These are phyloP conservation scores for Dillenia suffruticosa DNA, from an alignment of 164 flowering plant genomes.

Conservation along the genomic window DNA sequence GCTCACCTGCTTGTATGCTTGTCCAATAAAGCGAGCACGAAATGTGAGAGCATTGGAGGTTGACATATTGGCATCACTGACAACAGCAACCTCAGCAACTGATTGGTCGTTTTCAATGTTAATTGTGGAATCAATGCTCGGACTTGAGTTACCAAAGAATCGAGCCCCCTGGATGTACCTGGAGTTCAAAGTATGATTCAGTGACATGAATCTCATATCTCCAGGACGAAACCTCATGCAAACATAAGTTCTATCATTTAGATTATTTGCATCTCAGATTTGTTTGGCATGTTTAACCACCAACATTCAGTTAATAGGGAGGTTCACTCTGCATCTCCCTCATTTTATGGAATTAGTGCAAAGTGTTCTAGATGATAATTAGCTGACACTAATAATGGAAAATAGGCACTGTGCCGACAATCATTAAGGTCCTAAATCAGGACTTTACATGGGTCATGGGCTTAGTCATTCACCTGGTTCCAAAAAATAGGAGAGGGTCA, in stretches of 20 bases:
- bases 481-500: too few species aligned
- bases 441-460: too few species aligned
- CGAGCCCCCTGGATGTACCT: constrained; percentile 82
- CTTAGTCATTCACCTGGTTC: too few species aligned
- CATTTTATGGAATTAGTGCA: too few species aligned
- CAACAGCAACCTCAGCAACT: constrained; percentile 27
- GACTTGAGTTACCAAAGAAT: constrained; percentile 31
- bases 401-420: too few species aligned
- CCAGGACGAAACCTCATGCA: background rate
- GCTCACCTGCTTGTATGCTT: constrained; percentile 88
- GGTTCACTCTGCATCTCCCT: too few species aligned
- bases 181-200: constrained; percentile 4
- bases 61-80: constrained; percentile 14
- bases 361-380: too few species aligned
- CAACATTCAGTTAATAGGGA: too few species aligned
- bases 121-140: constrained; percentile 16
- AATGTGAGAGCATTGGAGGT: constrained; percentile 23
- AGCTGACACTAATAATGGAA: too few species aligned
- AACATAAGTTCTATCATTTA: background rate
- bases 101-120: constrained; percentile 26
- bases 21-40: constrained; percentile 79
- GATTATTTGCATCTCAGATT: too few species aligned
- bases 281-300: too few species aligned
- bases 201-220: background rate
- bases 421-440: too few species aligned